phyloP scores from a whole-genome alignment of 164 flowering plant species.

The Brasenia schreberi region DNA sequence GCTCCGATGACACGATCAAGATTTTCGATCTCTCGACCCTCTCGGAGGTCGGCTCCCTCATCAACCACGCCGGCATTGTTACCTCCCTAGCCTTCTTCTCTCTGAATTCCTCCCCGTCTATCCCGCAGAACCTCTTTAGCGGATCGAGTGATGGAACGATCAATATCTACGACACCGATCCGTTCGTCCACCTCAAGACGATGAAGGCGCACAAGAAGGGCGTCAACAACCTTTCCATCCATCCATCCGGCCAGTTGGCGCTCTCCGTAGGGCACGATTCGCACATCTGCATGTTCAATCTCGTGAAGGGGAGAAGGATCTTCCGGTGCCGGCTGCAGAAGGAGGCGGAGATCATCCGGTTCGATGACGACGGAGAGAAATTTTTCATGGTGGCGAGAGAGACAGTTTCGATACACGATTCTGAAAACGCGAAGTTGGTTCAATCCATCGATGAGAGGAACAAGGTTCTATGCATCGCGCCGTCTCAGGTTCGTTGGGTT shows the following conservation, averaged over 20 bases:
- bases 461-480: slow-evolving; percentile 51
- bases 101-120: slow-evolving; percentile 33
- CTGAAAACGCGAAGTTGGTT: slow-evolving; percentile 67
- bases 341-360: slow-evolving; percentile 57
- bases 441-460: slow-evolving; percentile 42
- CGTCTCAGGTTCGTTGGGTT: slow-evolving; percentile 33
- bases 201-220: slow-evolving; percentile 41
- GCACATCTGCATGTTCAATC: slow-evolving; percentile 68
- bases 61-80: slow-evolving; percentile 38
- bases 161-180: slow-evolving; percentile 67
- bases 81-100: slow-evolving; percentile 63
- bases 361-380: slow-evolving; percentile 35
- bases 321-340: slow-evolving; percentile 49
- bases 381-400: slow-evolving; percentile 62
- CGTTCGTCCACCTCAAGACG: slow-evolving; percentile 61
- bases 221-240: slow-evolving; percentile 51
- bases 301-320: slow-evolving; percentile 81
- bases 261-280: slow-evolving; percentile 65
- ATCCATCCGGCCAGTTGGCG: slow-evolving; percentile 64
- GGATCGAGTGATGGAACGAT: slow-evolving; percentile 62
- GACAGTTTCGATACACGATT: slow-evolving; percentile 52
- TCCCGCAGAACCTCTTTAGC: slow-evolving; percentile 72
- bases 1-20: slow-evolving; percentile 64
- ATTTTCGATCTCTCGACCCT: slow-evolving; percentile 59
- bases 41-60: slow-evolving; percentile 63